Evolutionary conservation across 75 land plant genomes (phyloP).

Genomic region (Pseudotsuga menziesii): DNA sequence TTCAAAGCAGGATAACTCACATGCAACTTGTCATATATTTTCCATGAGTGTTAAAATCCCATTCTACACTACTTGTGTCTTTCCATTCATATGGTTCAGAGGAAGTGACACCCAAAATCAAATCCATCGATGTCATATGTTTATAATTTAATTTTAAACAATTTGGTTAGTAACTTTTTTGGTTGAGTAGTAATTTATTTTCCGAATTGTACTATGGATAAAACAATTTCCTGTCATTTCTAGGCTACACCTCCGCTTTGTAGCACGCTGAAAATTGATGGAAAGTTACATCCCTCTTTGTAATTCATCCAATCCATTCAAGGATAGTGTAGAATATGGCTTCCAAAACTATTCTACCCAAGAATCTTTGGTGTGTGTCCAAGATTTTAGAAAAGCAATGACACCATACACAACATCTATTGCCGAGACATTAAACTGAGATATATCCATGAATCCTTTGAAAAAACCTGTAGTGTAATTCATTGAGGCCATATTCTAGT

Average conservation of each 20-base stretch:
- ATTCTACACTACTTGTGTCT: constrained; percentile 55
- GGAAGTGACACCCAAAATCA: constrained; percentile 77
- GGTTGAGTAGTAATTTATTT: no score
- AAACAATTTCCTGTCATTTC: no score
- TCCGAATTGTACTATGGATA: no score
- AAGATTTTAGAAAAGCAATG: constrained; percentile 84
- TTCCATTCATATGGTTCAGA: constrained; percentile 75
- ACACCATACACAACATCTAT: constrained; percentile 95
- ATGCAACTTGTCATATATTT: constrained; percentile 35
- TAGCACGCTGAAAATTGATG: constrained; percentile 74
- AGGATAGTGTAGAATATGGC: constrained; percentile 68
- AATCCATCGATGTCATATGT: constrained; percentile 60
- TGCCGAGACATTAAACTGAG: constrained; percentile 78
- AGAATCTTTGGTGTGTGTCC: constrained; percentile 38
- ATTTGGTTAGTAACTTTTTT: no score
- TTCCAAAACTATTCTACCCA: constrained; percentile 57
- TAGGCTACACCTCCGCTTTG: no score
- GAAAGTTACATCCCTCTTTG: constrained; percentile 81
- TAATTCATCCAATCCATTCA: constrained; percentile 53
- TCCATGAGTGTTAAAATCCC: constrained; percentile 60
- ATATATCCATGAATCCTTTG: constrained; percentile 70
- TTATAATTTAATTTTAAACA: background rate
- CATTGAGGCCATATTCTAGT: constrained; percentile 73
- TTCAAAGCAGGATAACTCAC: constrained; percentile 35
- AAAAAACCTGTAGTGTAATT: constrained; percentile 83